These are phyloP conservation scores for Poa annua DNA, from an alignment of 176 grass and related monocot species.

Conservation along the genomic window DNA sequence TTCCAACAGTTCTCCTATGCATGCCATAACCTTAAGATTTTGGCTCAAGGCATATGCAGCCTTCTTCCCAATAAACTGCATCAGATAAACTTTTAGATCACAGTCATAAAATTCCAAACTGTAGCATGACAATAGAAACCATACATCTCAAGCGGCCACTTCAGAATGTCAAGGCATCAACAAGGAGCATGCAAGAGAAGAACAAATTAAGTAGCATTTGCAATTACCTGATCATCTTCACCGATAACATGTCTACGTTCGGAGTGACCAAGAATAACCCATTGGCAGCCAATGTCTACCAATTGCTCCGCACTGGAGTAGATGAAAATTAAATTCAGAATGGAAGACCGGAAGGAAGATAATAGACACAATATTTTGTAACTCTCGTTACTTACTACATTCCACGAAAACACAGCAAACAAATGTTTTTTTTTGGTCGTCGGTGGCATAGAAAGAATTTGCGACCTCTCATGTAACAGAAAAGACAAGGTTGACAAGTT, in stretches of 20 bases:
- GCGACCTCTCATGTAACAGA: background rate
- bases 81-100: constrained; percentile 23
- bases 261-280: constrained; percentile 98
- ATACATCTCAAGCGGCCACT: background rate
- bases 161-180: background rate
- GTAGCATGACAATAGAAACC: background rate
- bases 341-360: constrained; percentile 8
- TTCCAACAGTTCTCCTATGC: constrained; percentile 95
- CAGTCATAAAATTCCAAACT: background rate
- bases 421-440: background rate
- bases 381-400: background rate
- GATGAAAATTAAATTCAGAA: constrained; percentile 28
- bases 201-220: constrained; percentile 7
- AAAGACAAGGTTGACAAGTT: background rate
- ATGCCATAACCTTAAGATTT: constrained; percentile 97
- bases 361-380: background rate
- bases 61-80: constrained; percentile 97
- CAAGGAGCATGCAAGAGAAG: constrained; percentile 8
- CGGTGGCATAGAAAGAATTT: background rate
- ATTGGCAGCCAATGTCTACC: constrained; percentile 87
- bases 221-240: constrained; percentile 82
- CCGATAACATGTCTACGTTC: constrained; percentile 86
- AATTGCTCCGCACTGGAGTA: constrained; percentile 79
- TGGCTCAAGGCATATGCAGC: constrained; percentile 94
- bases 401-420: background rate